Base-by-base conservation (phyloP, 805 yeast species). In the Blastobotrys muscicola region DNA sequence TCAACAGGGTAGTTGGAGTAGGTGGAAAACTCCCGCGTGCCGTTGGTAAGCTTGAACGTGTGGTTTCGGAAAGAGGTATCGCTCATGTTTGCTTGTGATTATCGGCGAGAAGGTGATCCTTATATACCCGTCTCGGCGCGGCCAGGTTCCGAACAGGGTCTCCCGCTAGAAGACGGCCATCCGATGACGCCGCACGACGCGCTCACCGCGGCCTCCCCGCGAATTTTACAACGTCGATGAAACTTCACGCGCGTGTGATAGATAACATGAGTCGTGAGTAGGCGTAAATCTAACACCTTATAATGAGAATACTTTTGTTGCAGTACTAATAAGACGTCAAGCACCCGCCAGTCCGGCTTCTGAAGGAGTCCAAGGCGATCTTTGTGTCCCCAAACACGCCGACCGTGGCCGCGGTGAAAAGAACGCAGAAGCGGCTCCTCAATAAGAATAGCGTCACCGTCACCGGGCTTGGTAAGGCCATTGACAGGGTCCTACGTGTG, bases 401-500 rank as follows among this genome's bases (percentile, higher is more conserved):
- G 2, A 83, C 70, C 53, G 69, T 85, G 9, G 75, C 90, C 8
- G 86, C 83, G 0, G 54, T 85, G 35, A 85, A 85, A 54, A 69
- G 83, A 41, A 71, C 80, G 2, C 69, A 69, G 34, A 77, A 76
- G 54, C 65, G 70, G 41, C 58, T 85, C 64, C 66, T n/a, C 62
- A 60, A 13, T 64, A 65, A 0, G 55, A 65, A 23, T 74, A 66
- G n/a, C 54, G 68, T 85, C 6, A 67, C 71, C 0, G 71, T 87
- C 2, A 61, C 75, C 43, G 96, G 94, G 0, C 78, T 85, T 82
- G 95, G 95, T 1, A 71, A 68, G 44, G 74, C 89, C 8, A 75
- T 82, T 8, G 78, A 72, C 39, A 80, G 74, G 53, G 76, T 80
- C 0, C 47, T 82, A n/a, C 66, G 78, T 10, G 49, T 87, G 1